phyloP scores from a whole-genome alignment of 2,329 filamentous ascomycete species.

The Exophiala sp. region DNA sequence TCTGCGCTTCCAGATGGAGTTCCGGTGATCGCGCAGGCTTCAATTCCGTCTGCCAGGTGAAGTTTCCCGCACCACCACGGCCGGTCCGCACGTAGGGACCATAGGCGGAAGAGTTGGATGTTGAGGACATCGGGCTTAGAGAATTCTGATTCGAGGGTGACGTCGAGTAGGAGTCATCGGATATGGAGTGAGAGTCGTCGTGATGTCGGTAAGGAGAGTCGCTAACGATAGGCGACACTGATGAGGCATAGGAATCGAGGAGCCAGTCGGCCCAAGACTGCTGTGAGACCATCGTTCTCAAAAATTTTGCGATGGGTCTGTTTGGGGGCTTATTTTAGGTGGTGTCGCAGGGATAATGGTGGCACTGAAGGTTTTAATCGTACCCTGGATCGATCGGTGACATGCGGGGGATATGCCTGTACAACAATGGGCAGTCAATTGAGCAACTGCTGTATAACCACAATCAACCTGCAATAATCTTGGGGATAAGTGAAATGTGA shows the following conservation, averaged over 20 bases:
- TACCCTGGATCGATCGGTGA: too few species aligned
- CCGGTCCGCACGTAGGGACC: slow-evolving; percentile 50
- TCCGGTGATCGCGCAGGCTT: slow-evolving; percentile 10
- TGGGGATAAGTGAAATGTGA: too few species aligned
- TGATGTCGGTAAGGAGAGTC: slow-evolving; percentile 19
- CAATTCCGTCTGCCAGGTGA: slow-evolving; percentile 46
- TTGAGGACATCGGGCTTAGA: slow-evolving; percentile 15
- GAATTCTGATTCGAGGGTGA: background rate
- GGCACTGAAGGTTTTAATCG: too few species aligned
- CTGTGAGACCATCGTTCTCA: background rate
- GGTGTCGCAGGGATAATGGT: too few species aligned
- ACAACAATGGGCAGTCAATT: too few species aligned
- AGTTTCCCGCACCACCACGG: slow-evolving; percentile 64
- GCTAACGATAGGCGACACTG: slow-evolving; percentile 17
- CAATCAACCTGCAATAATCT: too few species aligned
- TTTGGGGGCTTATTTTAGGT: slow-evolving; percentile 4
- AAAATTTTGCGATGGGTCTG: background rate
- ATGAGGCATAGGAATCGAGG: slow-evolving; percentile 27
- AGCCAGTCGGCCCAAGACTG: slow-evolving; percentile 29
- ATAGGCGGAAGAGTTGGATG: slow-evolving; percentile 29
- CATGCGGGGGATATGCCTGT: too few species aligned
- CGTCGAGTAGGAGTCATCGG: slow-evolving; percentile 11
- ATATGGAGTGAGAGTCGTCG: slow-evolving; percentile 14
- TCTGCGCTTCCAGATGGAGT: slow-evolving; percentile 45
- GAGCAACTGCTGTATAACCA: too few species aligned